Percentiles rank a stretch among this genome's conserved stretches.
Conservation (phyloP, 2,329 filamentous ascomycete genomes). For the Cercospora zeae-maydis region DNA sequence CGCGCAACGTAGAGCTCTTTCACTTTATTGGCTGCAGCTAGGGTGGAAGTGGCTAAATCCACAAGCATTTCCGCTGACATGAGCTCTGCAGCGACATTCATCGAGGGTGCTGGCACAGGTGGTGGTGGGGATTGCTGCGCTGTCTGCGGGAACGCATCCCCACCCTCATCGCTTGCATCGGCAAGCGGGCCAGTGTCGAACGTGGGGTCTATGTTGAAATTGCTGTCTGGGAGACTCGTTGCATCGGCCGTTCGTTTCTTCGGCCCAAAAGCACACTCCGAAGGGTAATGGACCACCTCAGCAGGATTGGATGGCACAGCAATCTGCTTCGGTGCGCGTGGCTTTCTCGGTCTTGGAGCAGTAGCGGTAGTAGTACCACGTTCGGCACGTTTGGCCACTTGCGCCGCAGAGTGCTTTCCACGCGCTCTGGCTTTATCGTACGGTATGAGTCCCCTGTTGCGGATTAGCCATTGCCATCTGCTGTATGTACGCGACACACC, state of each 20-base stretch:
- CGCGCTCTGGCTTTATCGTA: conserved; percentile 26
- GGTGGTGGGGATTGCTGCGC: background rate
- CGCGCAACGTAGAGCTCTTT: conserved; percentile 27
- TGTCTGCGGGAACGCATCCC: background rate
- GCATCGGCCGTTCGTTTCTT: conserved; percentile 14
- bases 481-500: conserved; percentile 3
- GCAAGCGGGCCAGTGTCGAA: background rate
- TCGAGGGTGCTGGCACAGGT: background rate
- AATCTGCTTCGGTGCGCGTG: conserved; percentile 14
- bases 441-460: conserved; percentile 21
- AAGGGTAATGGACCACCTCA: conserved; percentile 25
- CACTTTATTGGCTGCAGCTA: conserved; percentile 24
- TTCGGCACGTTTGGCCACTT: conserved; percentile 15
- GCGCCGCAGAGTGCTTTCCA: conserved; percentile 19
- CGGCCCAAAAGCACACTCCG: conserved; percentile 27
- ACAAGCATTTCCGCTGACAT: conserved; percentile 31
- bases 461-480: background rate
- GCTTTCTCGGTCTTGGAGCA: conserved; percentile 8
- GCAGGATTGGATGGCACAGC: conserved; percentile 16
- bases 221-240: background rate
- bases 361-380: background rate
- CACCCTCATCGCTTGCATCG: background rate
- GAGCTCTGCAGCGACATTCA: conserved; percentile 23
- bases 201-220: conserved; percentile 10
- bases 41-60: conserved; percentile 28